A percentile compares a stretch with the other conserved stretches of the same genome.
phyloP scores from a whole-genome alignment of 192 early-diverging fungal species.

The Coemansia erecta region DNA sequence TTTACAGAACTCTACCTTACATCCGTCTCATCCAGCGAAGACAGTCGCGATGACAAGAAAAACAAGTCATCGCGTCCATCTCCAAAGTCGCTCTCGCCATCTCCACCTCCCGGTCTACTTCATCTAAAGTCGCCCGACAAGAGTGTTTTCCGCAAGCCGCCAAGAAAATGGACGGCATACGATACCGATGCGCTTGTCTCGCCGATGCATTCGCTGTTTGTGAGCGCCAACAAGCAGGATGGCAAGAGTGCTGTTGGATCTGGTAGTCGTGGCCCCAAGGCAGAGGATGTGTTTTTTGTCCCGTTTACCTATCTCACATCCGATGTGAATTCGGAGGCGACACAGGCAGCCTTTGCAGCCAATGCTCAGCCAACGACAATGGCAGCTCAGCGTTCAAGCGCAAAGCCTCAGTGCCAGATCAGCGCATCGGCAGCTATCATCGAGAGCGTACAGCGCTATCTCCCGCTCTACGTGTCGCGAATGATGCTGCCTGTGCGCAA shows the following conservation, averaged over 20 bases:
- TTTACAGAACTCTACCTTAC: conserved; percentile 2
- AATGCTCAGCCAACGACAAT: conserved; percentile 10
- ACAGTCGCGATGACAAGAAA: not conserved
- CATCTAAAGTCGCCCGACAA: conserved; percentile 21
- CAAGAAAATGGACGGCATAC: conserved; percentile 25
- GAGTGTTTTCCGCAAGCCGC: conserved; percentile 19
- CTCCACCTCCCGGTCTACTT: not conserved
- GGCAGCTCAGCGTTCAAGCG: not conserved
- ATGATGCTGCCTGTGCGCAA: conserved; percentile 57
- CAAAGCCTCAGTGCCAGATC: conserved; percentile 42
- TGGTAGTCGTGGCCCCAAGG: not conserved
- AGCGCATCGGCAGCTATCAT: conserved; percentile 38
- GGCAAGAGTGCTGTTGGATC: not conserved
- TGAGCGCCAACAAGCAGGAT: not conserved
- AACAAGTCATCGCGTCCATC: not conserved
- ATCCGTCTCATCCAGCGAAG: not conserved
- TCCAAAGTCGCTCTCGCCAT: not conserved
- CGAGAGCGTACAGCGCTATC: conserved; percentile 36
- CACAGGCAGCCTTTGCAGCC: conserved; percentile 8
- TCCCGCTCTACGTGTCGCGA: conserved; percentile 48
- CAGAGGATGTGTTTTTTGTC: conserved; percentile 42
- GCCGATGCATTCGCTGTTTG: conserved; percentile 38
- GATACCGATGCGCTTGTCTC: conserved; percentile 43
- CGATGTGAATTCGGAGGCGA: not conserved
- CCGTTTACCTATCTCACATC: conserved; percentile 15